phyloP scores from a whole-genome alignment of 2,329 filamentous ascomycete genomes.

The Arthrobotrys sphaeroides region DNA sequence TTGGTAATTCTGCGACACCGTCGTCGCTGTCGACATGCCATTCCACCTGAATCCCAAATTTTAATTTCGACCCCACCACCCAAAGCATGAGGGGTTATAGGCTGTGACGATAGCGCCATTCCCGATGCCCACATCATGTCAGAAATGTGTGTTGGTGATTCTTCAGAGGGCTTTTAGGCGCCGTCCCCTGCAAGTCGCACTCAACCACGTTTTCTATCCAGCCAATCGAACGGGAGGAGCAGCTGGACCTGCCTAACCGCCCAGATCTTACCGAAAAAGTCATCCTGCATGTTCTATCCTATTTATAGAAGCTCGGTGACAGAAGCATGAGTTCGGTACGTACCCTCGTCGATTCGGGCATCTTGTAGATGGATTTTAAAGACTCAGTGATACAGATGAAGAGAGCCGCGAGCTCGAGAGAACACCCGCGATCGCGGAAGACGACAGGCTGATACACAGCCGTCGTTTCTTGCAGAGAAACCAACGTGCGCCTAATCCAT shows the following conservation, averaged over 20 bases:
- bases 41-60: not conserved
- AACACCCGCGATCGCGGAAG: conserved; percentile 19
- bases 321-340: not conserved
- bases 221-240: conserved; percentile 36
- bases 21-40: conserved; percentile 18
- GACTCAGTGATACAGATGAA: not conserved
- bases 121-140: not conserved
- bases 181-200: conserved; percentile 36
- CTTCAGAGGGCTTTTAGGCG: conserved; percentile 26
- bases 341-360: not conserved
- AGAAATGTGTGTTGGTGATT: conserved; percentile 13
- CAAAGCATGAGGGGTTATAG: not conserved
- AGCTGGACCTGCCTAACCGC: conserved; percentile 53
- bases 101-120: not conserved
- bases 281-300: conserved; percentile 30
- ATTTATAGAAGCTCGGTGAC: conserved; percentile 50
- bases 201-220: conserved; percentile 46
- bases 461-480: conserved; percentile 1
- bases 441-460: not conserved
- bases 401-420: conserved; percentile 6
- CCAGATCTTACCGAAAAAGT: conserved; percentile 54
- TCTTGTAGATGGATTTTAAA: not conserved
- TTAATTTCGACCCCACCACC: not conserved
- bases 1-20: conserved; percentile 29
- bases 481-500: not conserved